phyloP scores from a whole-genome alignment of 352 stramenopile species.

The Pythium chondricola region DNA sequence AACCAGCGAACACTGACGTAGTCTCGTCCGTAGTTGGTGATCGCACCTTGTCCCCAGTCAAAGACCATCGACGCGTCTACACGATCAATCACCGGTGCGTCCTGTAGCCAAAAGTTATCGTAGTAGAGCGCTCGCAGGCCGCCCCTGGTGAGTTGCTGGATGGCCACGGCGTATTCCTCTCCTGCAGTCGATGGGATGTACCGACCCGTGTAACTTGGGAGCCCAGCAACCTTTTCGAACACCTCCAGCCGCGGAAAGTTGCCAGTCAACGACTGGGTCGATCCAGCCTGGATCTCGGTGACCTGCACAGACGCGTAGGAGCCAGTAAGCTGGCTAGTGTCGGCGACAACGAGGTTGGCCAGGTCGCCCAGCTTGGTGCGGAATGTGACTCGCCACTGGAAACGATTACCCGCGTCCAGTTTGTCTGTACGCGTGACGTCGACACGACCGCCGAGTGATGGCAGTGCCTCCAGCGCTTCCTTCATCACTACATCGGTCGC shows the following conservation, averaged over 20 bases:
- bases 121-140: constrained; percentile 91
- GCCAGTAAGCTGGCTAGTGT: constrained; percentile 37
- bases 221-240: constrained; percentile 90
- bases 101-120: constrained; percentile 96
- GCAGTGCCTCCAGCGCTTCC: constrained; percentile 81
- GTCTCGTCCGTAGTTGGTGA: constrained; percentile 92
- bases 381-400: constrained; percentile 93
- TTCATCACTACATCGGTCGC: constrained; percentile 82
- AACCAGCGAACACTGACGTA: constrained; percentile 94
- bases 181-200: constrained; percentile 77
- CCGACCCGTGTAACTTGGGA: constrained; percentile 88
- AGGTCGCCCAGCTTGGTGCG: constrained; percentile 79
- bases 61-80: constrained; percentile 86
- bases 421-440: constrained; percentile 79
- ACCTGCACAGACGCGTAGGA: constrained; percentile 46
- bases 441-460: constrained; percentile 76
- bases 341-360: constrained; percentile 38
- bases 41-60: constrained; percentile 84
- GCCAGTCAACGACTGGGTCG: constrained; percentile 67
- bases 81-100: constrained; percentile 78
- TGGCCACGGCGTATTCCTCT: constrained; percentile 81
- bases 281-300: constrained; percentile 61
- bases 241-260: constrained; percentile 57
- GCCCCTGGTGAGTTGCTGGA: constrained; percentile 88
- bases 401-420: constrained; percentile 79